Percentiles rank a stretch among this genome's conserved stretches.
Evolutionary conservation across 1,284 basidiomycete species (phyloP).

Genomic region (Ustilago sp.): DNA sequence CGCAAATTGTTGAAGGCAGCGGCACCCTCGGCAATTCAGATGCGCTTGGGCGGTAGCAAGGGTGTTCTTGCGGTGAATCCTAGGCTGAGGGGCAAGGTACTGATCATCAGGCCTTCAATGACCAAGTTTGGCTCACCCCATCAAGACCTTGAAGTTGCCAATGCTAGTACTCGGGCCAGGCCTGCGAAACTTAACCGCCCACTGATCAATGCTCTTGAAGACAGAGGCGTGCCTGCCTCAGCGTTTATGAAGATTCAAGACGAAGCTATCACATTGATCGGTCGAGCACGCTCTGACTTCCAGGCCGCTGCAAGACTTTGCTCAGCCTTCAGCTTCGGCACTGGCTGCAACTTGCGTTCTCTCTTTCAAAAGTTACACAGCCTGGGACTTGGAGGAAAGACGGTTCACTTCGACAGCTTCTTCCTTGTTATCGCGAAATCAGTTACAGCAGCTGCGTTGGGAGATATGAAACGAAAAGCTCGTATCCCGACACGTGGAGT

Average conservation of each 20-base stretch:
- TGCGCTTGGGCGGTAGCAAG: slow-evolving; percentile 40
- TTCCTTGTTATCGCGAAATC: slow-evolving; percentile 25
- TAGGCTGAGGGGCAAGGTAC: slow-evolving; percentile 16
- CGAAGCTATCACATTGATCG: slow-evolving; percentile 31
- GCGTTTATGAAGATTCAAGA: slow-evolving; percentile 28
- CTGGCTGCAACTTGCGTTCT: slow-evolving; percentile 21
- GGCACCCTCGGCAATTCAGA: slow-evolving; percentile 43
- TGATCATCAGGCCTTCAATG: slow-evolving; percentile 33
- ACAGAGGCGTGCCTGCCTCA: slow-evolving; percentile 16
- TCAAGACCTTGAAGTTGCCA: slow-evolving; percentile 36
- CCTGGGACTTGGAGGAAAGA: slow-evolving; percentile 16
- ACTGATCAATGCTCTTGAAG: slow-evolving; percentile 40
- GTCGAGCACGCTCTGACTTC: slow-evolving; percentile 24
- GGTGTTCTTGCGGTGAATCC: slow-evolving; percentile 44
- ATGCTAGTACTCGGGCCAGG: slow-evolving; percentile 21
- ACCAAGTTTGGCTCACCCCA: slow-evolving; percentile 31
- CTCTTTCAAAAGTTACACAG: slow-evolving; percentile 34
- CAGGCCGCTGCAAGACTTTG: slow-evolving; percentile 28
- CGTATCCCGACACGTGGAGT: slow-evolving; percentile 34
- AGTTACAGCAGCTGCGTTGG: slow-evolving; percentile 33
- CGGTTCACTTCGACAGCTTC: slow-evolving; percentile 28
- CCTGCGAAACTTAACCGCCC: slow-evolving; percentile 43
- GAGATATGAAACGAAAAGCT: slow-evolving; percentile 51
- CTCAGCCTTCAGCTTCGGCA: slow-evolving; percentile 33
- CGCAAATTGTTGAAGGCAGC: slow-evolving; percentile 22